These are phyloP conservation scores for Entomophthora muscae DNA, from an alignment of 371 early-diverging fungal species.

Conservation along the genomic window DNA sequence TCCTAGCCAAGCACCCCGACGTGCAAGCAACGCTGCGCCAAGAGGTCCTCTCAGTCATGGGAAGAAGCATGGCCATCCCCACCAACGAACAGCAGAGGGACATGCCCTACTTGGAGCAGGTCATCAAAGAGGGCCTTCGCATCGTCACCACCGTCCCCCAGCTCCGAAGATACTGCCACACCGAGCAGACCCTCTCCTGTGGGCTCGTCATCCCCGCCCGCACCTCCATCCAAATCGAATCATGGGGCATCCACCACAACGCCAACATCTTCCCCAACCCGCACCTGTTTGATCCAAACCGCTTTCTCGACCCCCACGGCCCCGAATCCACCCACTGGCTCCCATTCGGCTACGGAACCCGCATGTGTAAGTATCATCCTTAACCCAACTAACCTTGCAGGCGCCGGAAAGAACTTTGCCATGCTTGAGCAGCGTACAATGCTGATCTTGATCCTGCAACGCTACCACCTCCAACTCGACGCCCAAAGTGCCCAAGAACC, in stretches of 20 bases:
- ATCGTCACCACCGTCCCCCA: not conserved
- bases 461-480: slow-evolving; percentile 8
- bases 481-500: no score
- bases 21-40: slow-evolving; percentile 19
- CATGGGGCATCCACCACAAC: not conserved
- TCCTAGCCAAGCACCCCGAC: slow-evolving; percentile 23
- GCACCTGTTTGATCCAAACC: not conserved
- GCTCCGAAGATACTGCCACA: not conserved
- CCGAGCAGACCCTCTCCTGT: not conserved
- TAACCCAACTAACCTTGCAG: not conserved
- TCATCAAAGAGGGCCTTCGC: slow-evolving; percentile 7
- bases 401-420: slow-evolving; percentile 31
- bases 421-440: slow-evolving; percentile 29
- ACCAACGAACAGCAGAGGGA: not conserved
- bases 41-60: slow-evolving; percentile 18
- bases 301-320: slow-evolving; percentile 3
- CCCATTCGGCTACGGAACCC: not conserved
- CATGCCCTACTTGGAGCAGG: not conserved
- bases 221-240: not conserved
- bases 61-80: not conserved
- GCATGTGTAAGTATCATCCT: not conserved
- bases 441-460: slow-evolving; percentile 22
- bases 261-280: not conserved
- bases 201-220: not conserved
- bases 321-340: not conserved